phyloP scores from a whole-genome alignment of 352 stramenopile genomes.

The Phytophthora boehmeriae region DNA sequence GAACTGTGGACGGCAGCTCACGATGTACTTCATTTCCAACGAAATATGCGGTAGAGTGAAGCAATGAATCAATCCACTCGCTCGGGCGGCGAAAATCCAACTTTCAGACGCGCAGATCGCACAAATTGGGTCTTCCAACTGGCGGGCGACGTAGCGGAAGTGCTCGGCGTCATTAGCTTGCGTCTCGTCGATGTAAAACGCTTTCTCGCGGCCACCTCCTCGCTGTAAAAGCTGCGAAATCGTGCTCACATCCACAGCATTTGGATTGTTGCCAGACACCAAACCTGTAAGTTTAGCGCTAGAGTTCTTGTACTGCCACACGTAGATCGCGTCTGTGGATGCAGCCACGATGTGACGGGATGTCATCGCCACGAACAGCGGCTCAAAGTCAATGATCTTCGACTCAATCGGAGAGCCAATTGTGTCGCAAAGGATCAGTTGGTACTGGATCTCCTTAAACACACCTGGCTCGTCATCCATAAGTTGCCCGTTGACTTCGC shows the following conservation, averaged over 20 bases:
- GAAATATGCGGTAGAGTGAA: constrained; percentile 93
- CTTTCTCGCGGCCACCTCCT: constrained; percentile 81
- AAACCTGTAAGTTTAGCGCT: constrained; percentile 78
- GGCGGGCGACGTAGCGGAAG: constrained; percentile 70
- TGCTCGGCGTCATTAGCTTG: constrained; percentile 76
- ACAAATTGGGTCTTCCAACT: constrained; percentile 87
- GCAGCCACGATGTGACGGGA: constrained; percentile 81
- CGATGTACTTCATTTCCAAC: constrained; percentile 91
- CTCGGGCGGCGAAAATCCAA: constrained; percentile 83
- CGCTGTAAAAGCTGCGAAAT: constrained; percentile 75
- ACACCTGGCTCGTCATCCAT: constrained; percentile 22
- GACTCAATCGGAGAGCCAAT: constrained; percentile 86
- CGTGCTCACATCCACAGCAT: constrained; percentile 53
- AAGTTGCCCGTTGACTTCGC: constrained; percentile 27
- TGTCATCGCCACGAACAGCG: constrained; percentile 90
- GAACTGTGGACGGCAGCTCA: constrained; percentile 79
- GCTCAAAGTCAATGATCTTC: constrained; percentile 87
- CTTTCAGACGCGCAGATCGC: constrained; percentile 86
- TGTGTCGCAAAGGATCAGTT: constrained; percentile 87
- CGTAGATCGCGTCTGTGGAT: constrained; percentile 86
- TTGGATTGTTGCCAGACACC: constrained; percentile 40
- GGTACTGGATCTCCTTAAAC: constrained; percentile 81
- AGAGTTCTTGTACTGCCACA: constrained; percentile 93
- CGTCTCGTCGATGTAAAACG: constrained; percentile 90
- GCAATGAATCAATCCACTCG: constrained; percentile 85